These are phyloP conservation scores for Paracoccidioides lutzii DNA, from an alignment of 2,329 filamentous ascomycete genomes.

Conservation along the genomic window DNA sequence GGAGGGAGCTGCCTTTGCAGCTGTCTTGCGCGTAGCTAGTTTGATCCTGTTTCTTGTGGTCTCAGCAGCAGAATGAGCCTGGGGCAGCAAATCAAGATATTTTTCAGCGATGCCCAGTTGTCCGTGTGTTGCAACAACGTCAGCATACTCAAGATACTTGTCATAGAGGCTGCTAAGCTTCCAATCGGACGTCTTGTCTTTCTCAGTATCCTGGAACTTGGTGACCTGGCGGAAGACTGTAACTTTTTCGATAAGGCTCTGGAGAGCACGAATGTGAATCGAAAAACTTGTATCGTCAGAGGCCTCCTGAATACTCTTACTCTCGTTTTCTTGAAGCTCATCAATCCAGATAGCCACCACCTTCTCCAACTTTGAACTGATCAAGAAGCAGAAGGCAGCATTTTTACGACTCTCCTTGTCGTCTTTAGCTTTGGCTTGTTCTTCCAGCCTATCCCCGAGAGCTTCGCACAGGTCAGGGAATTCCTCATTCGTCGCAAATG, in stretches of 20 bases:
- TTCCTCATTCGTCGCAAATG: conserved; percentile 79
- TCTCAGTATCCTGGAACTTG: conserved; percentile 74
- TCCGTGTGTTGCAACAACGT: conserved; percentile 83
- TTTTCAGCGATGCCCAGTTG: conserved; percentile 76
- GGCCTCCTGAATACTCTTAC: conserved; percentile 55
- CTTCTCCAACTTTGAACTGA: conserved; percentile 94
- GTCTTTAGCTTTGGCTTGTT: conserved; percentile 45
- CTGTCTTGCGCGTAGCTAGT: conserved; percentile 60
- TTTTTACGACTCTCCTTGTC: conserved; percentile 57
- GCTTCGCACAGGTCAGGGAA: conserved; percentile 93
- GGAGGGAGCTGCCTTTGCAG: conserved; percentile 29
- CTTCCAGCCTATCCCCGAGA: conserved; percentile 78
- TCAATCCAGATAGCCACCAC: conserved; percentile 88
- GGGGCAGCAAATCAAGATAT: conserved; percentile 78
- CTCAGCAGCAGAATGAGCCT: conserved; percentile 73
- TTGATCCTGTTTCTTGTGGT: conserved; percentile 73
- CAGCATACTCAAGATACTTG: conserved; percentile 94
- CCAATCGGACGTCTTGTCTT: conserved; percentile 62
- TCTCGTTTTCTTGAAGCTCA: conserved; percentile 75
- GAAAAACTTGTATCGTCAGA: conserved; percentile 73
- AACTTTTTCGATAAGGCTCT: conserved; percentile 96
- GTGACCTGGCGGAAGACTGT: conserved; percentile 91
- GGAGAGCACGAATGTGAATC: conserved; percentile 74
- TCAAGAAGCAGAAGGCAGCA: conserved; percentile 91
- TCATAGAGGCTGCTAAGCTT: conserved; percentile 79